Conservation (phyloP, 73 alveolate genomes). For the Durusdinium trenchii region DNA sequence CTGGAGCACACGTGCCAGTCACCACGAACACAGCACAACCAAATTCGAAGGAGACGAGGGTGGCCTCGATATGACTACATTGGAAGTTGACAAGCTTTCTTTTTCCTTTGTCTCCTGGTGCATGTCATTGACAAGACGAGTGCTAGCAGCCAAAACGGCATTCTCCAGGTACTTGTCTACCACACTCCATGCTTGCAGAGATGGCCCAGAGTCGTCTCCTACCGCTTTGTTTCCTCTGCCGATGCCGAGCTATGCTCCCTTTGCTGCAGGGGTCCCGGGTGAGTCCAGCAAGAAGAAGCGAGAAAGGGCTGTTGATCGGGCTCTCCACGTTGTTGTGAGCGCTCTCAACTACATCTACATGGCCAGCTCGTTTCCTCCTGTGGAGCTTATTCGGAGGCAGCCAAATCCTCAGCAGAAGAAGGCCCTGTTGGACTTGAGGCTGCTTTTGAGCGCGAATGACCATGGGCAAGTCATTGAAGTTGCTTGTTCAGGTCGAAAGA, state of each 20-base stretch:
- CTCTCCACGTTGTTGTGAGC: background rate
- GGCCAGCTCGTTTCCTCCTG: background rate
- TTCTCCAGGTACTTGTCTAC: background rate
- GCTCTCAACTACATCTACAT: background rate
- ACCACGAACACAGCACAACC: background rate
- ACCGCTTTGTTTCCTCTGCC: slow-evolving; percentile 40
- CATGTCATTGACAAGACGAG: background rate
- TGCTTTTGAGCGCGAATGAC: background rate
- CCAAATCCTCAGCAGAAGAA: background rate
- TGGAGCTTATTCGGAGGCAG: background rate
- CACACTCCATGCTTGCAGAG: background rate
- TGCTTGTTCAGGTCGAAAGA: background rate
- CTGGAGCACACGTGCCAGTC: no score
- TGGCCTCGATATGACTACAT: no score
- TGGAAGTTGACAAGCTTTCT: background rate
- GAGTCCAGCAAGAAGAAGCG: background rate
- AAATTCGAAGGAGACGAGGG: background rate
- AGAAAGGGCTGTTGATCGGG: background rate
- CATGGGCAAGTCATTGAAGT: background rate
- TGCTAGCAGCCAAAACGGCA: background rate
- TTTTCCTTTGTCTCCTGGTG: slow-evolving; percentile 7
- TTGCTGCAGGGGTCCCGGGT: background rate
- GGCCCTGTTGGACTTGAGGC: background rate
- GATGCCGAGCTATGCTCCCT: background rate
- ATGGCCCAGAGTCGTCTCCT: background rate